Evolutionary conservation across 768 basidiomycete genomes (phyloP).

Genomic region (Dendrothele bispora): DNA sequence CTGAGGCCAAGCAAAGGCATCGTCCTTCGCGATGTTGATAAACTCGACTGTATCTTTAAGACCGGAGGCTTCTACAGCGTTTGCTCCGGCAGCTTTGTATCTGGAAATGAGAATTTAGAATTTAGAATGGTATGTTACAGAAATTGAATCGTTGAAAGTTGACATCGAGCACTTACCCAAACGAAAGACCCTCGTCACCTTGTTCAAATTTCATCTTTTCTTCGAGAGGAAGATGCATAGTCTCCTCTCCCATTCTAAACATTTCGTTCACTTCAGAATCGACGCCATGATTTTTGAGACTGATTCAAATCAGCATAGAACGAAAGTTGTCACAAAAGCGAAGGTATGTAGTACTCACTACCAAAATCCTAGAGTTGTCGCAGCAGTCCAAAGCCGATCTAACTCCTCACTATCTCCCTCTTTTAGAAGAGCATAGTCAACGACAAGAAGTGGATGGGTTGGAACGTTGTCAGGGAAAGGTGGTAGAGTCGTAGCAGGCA

Average conservation of each 20-base stretch:
- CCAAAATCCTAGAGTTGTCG: slow-evolving; percentile 48
- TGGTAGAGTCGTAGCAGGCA: slow-evolving; percentile 14
- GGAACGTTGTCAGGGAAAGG: slow-evolving; percentile 43
- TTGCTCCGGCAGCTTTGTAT: slow-evolving; percentile 47
- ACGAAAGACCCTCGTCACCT: slow-evolving; percentile 32
- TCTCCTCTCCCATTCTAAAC: slow-evolving; percentile 37
- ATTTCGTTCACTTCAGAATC: slow-evolving; percentile 32
- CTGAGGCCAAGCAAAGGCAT: slow-evolving; percentile 43
- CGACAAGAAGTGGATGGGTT: slow-evolving; percentile 40
- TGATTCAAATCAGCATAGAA: too few species aligned
- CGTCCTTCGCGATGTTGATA: slow-evolving; percentile 51
- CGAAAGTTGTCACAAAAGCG: too few species aligned
- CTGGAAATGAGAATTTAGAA: slow-evolving; percentile 5
- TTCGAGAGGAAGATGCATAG: slow-evolving; percentile 32
- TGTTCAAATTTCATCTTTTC: slow-evolving; percentile 40
- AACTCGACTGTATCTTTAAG: slow-evolving; percentile 43
- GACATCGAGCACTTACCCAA: slow-evolving; percentile 21
- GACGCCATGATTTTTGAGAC: slow-evolving; percentile 38
- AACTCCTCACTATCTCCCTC: slow-evolving; percentile 35
- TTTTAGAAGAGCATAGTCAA: slow-evolving; percentile 40
- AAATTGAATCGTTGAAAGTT: not conserved
- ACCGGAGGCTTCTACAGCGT: slow-evolving; percentile 44
- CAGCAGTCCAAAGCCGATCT: slow-evolving; percentile 40
- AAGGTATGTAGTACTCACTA: too few species aligned
- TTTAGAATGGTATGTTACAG: not conserved